Base-by-base conservation (phyloP, 2,329 filamentous ascomycete genomes). In the Teratosphaeria pseudoeucalypti region DNA sequence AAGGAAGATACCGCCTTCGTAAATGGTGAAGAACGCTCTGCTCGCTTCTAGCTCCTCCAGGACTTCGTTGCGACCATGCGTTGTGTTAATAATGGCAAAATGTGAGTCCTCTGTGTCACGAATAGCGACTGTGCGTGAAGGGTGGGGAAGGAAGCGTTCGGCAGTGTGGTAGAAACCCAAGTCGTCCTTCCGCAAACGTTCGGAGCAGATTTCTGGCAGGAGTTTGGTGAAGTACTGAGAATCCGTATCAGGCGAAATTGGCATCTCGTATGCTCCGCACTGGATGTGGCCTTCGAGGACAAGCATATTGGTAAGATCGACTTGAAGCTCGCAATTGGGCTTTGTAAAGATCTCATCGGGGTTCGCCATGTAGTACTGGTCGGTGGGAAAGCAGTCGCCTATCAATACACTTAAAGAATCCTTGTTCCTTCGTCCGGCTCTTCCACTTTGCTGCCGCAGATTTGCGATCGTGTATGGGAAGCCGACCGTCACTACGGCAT, bases 391-490 rank as follows among this genome's bases (percentile, higher is more conserved):
- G 64, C 85, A 85, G 70, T 96, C 92, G 2, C 92, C 94, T 0
- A 99, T 84, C 0, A 99, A 78, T 2, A 99, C 85, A 0, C 91
- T 95, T 2, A 99, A 78, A 0, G 92, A 95, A 72, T 99, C 94
- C 69, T 90, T 95, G 71, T 96, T 96, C 61, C 92, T 82, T 61
- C 94, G 84, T 12, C 94, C 94, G 23, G 94, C 94, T 68, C 94
- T 85, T 14, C 94, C 94, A 68, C 90, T 96, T 73, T 99, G 94
- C 72, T 99, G 94, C 10, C 94, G 84, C 54, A 97, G 78, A 69
- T 97, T 97, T 37, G 94, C 88, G 61, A 99, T 96, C 0, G 90
- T 95, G 68, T 96, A 96, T 0, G 94, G 94, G 63, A 99, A 99
- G 0, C 92, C 92, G 70, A 95, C 88, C 0, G 90, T 96, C 62